Evolutionary conservation across 208 protist species (phyloP), one percentile per base, ranked within the genome.

Genomic region (Leishmania martiniquensis): DNA sequence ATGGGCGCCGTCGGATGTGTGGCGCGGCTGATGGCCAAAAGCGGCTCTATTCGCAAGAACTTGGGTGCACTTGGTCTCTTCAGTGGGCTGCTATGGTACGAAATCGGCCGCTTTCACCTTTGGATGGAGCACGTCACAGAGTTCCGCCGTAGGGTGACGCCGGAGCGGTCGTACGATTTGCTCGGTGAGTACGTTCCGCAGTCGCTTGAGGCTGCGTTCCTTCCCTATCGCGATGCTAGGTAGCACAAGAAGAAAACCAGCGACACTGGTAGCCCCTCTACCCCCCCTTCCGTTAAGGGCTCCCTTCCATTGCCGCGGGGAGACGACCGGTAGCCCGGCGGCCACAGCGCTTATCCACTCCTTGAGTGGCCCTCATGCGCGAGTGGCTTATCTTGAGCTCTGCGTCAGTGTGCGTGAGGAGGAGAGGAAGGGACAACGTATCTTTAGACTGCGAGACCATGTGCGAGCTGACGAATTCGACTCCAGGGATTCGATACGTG

Each of bases 81-180:
- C 81, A 29, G 67, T 32, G 37, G 57, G 29, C 81, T 97, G 25
- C 87, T 95, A 83, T 97, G 93, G 93, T 97, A 97, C 72, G 93
- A 97, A 65, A 76, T 95, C 6, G 93, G 93, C 4, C 85, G 93
- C 63, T 95, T 89, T 62, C 93, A 97, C 68, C 67, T 95, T 4
- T 97, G 93, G 93, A 67, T 86, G 9, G 93, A 95, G 69, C 76
- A 97, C 80, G 84, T 76, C 15, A 86, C 83, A 6, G 91, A 97
- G 84, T 88, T 95, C 68, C 79, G 85, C 25, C 81, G 84, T 1
- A 87, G 89, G 45, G 79, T 91, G 0, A 87, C 87, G 10, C 91
- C 91, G 39, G 84, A 94, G 80, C 84, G 86, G 42, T 88, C 85
- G n/a, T 91, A 88, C 66, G 75, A 95, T 75, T 68, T 97, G 25